Evolutionary conservation across 1,284 basidiomycete species (phyloP).

Genomic region (Pseudozyma flocculosa): DNA sequence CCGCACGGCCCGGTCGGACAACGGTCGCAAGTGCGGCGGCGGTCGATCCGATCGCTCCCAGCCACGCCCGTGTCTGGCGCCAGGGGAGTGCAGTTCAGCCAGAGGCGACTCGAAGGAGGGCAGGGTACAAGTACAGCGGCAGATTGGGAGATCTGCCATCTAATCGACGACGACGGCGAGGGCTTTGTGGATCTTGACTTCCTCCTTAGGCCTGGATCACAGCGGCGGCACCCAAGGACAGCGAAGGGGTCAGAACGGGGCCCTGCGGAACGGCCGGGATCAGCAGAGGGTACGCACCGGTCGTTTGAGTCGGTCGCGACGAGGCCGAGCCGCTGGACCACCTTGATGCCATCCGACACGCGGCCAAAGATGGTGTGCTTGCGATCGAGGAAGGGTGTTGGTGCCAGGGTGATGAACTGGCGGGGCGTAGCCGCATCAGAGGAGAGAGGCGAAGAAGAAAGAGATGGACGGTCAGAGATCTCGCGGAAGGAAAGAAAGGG

Average conservation of each 20-base stretch:
- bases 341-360: conserved; percentile 63
- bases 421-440: not conserved
- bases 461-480: not conserved
- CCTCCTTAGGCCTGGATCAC: conserved; percentile 3
- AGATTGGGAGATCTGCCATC: not conserved
- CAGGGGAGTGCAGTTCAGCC: too few relatives aligned
- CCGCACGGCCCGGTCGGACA: too few relatives aligned
- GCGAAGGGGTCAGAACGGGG: too few relatives aligned
- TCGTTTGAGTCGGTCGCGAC: conserved; percentile 23
- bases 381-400: conserved; percentile 82
- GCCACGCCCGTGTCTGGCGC: too few relatives aligned
- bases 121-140: not conserved
- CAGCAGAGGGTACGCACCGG: conserved; percentile 5
- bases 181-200: conserved; percentile 11
- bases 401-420: conserved; percentile 87
- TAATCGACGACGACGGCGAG: not conserved
- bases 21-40: too few relatives aligned
- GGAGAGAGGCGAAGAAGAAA: not conserved
- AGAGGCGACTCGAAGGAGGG: too few relatives aligned
- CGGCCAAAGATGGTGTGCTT: conserved; percentile 66
- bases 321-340: conserved; percentile 70
- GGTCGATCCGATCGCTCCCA: too few relatives aligned
- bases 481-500: too few relatives aligned
- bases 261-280: too few relatives aligned
- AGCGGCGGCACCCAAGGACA: too few relatives aligned